Conservation (phyloP, 768 basidiomycete genomes). For the Mycena haematopus region DNA sequence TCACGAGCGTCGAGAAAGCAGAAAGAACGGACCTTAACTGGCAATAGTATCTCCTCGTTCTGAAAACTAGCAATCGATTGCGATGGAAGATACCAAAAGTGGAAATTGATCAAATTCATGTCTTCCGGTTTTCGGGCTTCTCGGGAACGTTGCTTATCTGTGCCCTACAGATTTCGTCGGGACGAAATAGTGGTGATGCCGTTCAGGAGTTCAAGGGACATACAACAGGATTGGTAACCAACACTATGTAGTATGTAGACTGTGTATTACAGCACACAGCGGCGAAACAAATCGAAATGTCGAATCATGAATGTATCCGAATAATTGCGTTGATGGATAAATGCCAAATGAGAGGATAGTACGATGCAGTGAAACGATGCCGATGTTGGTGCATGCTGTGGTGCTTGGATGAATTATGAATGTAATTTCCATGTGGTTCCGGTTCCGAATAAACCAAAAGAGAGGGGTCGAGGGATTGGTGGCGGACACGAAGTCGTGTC, state of each 20-base stretch:
- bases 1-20: too few relatives aligned
- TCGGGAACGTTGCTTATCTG: too few relatives aligned
- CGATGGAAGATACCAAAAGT: too few relatives aligned
- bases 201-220: constrained; percentile 1
- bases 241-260: not conserved
- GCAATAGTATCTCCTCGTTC: too few relatives aligned
- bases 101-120: too few relatives aligned
- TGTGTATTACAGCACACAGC: not conserved
- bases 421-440: constrained; percentile 5
- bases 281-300: constrained; percentile 7
- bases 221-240: constrained; percentile 1
- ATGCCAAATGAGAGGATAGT: not conserved
- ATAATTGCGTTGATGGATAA: not conserved
- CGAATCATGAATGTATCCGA: too few relatives aligned
- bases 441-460: not conserved
- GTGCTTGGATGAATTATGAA: not conserved
- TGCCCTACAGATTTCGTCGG: not conserved
- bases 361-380: constrained; percentile 7
- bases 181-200: not conserved
- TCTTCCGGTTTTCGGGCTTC: too few relatives aligned
- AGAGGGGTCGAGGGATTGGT: too few relatives aligned
- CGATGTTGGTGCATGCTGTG: not conserved
- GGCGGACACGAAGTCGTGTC: not conserved
- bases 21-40: too few relatives aligned
- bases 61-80: too few relatives aligned